Evolutionary conservation across 306 rosid genomes (phyloP), one percentile per base, ranked within the genome.

Genomic region (Quercus alba): DNA sequence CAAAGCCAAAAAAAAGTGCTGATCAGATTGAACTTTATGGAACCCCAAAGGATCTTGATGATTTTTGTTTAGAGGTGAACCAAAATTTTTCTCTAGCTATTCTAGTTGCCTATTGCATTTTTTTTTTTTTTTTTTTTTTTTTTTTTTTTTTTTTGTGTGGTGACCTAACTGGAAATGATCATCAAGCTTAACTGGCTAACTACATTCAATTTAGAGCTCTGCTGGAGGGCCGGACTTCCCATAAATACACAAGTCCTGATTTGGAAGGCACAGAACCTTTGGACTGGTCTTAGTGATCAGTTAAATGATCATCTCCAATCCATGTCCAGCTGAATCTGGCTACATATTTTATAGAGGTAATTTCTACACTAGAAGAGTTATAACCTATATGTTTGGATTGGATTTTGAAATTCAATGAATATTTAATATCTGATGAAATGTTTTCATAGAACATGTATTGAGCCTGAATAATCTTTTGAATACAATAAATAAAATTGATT

Each of bases 201-300:
- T 94, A 92, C 86, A 85, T 92, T 81, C 97, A 92, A 86, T 94
- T 92, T 78, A 88, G 92, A 88, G 97, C 98, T 80, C 90, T 94
- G 71, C 82, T 94, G 21, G 98, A 94, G 87, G 97, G 97, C 64
- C 90, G 92, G 97, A 90, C 89, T 71, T 88, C 92, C 64, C 91
- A 81, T 1, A 94, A 94, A 82, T 93, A 91, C 84, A 94, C 98
- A 1, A 97, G 97, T 94, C 70, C 82, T 94, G 75, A 92, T 94
- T 83, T 94, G 97, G 98, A 94, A 94, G 89, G 88, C 98, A 33
- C 97, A 92, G 82, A 92, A 94, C 86, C 98, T 94, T 38, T 94
- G 98, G 98, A 88, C 97, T 23, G 98, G 98, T 81, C 89, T 94
- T 59, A 89, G 97, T 84, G 98, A 97, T 75, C 98, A 94, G 85